phyloP scores from a whole-genome alignment of 2,329 filamentous ascomycete genomes.

The Beauveria brongniartii region DNA sequence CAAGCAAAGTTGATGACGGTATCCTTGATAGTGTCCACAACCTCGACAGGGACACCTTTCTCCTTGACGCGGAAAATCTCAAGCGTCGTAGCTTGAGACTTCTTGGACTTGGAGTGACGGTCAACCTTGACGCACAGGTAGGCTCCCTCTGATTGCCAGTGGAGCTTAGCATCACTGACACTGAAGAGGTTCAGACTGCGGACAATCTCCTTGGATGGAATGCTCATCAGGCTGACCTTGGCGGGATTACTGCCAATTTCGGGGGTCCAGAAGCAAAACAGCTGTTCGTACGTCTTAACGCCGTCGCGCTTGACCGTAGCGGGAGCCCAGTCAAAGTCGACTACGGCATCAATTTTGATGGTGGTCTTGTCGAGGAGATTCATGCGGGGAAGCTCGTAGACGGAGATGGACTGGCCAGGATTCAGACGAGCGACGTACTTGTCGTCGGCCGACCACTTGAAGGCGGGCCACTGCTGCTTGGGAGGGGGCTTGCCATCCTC shows the following conservation, averaged over 20 bases:
- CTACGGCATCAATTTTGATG: conserved; percentile 92
- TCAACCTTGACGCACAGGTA: conserved; percentile 99
- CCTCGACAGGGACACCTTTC: conserved; percentile 96
- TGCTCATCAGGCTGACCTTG: conserved; percentile 92
- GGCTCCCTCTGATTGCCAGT: conserved; percentile 93
- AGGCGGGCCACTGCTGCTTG: conserved; percentile 96
- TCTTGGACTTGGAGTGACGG: conserved; percentile 97
- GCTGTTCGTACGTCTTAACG: conserved; percentile 86
- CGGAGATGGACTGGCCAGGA: conserved; percentile 78
- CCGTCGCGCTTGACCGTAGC: conserved; percentile 73
- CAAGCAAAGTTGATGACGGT: conserved; percentile 99
- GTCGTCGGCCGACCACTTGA: conserved; percentile 98
- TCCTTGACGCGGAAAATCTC: conserved; percentile 97
- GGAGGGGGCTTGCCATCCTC: conserved; percentile 58
- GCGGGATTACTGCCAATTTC: conserved; percentile 97
- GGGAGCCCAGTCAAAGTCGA: conserved; percentile 98
- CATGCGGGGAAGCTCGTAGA: conserved; percentile 87
- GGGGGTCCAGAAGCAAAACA: conserved; percentile 98
- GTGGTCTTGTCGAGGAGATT: conserved; percentile 81
- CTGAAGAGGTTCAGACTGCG: conserved; percentile 96
- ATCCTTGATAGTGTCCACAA: conserved; percentile 95
- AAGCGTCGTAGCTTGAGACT: conserved; percentile 90
- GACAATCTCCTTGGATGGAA: conserved; percentile 90
- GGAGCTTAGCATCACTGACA: conserved; percentile 92
- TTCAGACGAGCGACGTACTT: conserved; percentile 92